Evolutionary conservation across 1,139 yeast species (phyloP), one percentile per base, ranked within the genome.

Genomic region (Candida labiduridarum): DNA sequence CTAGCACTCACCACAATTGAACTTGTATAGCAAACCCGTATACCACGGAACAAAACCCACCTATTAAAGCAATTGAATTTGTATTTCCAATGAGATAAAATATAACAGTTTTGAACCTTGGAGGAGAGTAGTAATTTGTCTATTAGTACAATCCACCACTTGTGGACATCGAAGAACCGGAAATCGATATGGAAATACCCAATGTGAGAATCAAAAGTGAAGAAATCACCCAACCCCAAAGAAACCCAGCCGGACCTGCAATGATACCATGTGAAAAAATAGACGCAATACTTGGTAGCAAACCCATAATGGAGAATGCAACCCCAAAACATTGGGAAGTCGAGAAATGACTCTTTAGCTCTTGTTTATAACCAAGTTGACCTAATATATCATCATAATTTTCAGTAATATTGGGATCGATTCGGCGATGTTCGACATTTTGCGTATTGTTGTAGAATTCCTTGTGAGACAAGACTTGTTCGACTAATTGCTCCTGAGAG

Each of bases 161-260:
- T 3, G 91, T 84, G 46, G 91, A 90, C 62, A 83, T 80, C n/a
- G 88, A 79, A 29, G 85, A 79, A 1, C 87, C 86, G 48, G 84
- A 68, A 56, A 84, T 84, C 14, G 88, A 79, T 73, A 85, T 84
- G 12, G 86, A 76, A 49, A 77, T 57, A 12, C 89, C 90, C 50
- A 83, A 78, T 52, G 77, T 67, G 47, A 84, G 64, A 52, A 86
- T 80, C 55, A 85, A 84, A 48, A 76, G 54, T n/a, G 82, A 80
- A 41, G 85, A 79, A 46, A 78, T 71, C 50, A 85, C 74, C 89
- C 90, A 87, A 48, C 90, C 89, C 89, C 90, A 86, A 16, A 84
- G 79, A 22, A 83, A 73, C 4, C 86, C 65, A 31, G 69, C 64
- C 8, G 75, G 65, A 10, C 81, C 81, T 4, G 68, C 82, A 16